phyloP scores from a whole-genome alignment of 352 stramenopile genomes.

The Pythium brassicae region DNA sequence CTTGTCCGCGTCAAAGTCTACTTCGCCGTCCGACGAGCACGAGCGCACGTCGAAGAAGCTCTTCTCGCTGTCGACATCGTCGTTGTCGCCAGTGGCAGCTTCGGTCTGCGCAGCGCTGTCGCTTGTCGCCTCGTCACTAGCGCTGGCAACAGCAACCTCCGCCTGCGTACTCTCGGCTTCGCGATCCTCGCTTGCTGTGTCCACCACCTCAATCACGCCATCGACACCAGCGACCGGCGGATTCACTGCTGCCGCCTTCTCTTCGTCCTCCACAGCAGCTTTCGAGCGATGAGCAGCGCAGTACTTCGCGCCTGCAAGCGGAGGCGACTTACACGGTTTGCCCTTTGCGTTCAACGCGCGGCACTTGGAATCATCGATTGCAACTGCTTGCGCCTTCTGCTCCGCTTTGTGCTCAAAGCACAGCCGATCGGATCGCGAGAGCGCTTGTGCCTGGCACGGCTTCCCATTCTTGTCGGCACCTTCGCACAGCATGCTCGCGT shows the following conservation, averaged over 20 bases:
- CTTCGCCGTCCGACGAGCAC: conserved; percentile 26
- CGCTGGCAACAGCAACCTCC: no score
- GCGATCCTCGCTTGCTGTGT: neutral
- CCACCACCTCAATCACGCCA: neutral
- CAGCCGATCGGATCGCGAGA: conserved; percentile 25
- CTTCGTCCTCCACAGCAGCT: neutral
- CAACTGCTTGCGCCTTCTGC: neutral
- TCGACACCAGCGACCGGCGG: neutral
- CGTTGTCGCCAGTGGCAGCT: conserved; percentile 1
- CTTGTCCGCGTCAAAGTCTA: conserved; percentile 36
- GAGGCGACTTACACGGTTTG: conserved; percentile 31
- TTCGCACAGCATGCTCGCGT: conserved; percentile 13
- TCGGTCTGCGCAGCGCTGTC: neutral
- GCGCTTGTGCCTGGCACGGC: conserved; percentile 28
- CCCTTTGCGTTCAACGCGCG: conserved; percentile 36
- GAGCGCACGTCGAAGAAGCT: conserved; percentile 11
- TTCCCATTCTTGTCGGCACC: conserved; percentile 25
- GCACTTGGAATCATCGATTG: conserved; percentile 17
- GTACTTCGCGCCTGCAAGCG: conserved; percentile 23
- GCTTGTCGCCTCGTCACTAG: neutral
- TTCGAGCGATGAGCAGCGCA: conserved; percentile 32
- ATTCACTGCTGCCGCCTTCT: neutral
- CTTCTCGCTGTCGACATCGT: conserved; percentile 5
- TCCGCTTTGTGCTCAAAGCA: conserved; percentile 23
- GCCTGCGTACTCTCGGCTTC: neutral